Percentiles rank a stretch among this genome's conserved stretches.
These are phyloP conservation scores for Mucor piriformis DNA, from an alignment of 371 early-diverging fungal genomes.

Conservation along the genomic window DNA sequence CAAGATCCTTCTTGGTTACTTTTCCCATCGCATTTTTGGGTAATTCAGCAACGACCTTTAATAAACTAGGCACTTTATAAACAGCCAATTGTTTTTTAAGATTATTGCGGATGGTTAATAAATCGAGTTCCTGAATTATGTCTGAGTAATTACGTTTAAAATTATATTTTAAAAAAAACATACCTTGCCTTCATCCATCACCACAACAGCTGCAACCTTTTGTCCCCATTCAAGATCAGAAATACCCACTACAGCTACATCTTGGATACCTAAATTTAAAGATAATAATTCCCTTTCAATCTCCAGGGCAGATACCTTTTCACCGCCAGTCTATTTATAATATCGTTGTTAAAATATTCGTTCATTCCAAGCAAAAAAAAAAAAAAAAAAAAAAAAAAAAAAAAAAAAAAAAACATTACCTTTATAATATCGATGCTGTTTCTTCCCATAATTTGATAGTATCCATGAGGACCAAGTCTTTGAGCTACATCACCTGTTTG, in stretches of 20 bases:
- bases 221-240: conserved; percentile 82
- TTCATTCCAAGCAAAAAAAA: not conserved
- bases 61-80: conserved; percentile 73
- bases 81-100: conserved; percentile 66
- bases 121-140: conserved; percentile 36
- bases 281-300: conserved; percentile 82
- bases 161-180: too few species aligned
- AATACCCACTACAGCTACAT: conserved; percentile 79
- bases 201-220: conserved; percentile 69
- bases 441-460: conserved; percentile 79
- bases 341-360: not conserved
- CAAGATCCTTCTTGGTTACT: conserved; percentile 80
- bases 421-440: conserved; percentile 86
- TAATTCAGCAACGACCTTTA: conserved; percentile 55
- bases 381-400: not conserved
- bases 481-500: conserved; percentile 82
- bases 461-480: conserved; percentile 46
- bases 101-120: conserved; percentile 51
- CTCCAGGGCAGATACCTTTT: conserved; percentile 85
- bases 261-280: conserved; percentile 55
- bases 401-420: conserved; percentile 21
- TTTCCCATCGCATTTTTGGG: conserved; percentile 92
- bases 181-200: conserved; percentile 40
- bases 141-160: not conserved
- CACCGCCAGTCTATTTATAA: conserved; percentile 69